Base-by-base conservation (phyloP, 2,329 filamentous ascomycete species). In the Boeremia lycopersici region DNA sequence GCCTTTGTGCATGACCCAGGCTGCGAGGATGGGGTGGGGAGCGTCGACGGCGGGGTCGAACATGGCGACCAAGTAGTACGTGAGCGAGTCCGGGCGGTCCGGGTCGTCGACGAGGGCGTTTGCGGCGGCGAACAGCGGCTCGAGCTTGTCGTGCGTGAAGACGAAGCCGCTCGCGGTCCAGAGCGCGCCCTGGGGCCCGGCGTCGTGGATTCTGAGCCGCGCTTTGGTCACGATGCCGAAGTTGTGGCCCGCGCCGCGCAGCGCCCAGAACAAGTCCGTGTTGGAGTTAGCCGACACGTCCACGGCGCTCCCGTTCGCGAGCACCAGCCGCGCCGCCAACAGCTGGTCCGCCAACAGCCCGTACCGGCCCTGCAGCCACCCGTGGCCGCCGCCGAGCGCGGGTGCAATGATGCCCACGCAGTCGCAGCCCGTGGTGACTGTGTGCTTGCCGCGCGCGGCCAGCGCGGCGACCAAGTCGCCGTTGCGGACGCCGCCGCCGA, bases 341-440 rank as follows among this genome's bases (percentile, higher is more conserved):
- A 72, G 49, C 13, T 67, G 56, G 33, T 72, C 69, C 11, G 59
- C 44, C n/a, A 61, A 57, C 0, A 69, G 60, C 3, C 69, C 69
- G 42, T 84, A 75, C 15, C 74, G 71, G 0, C 82, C 81, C 44
- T 79, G 80, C 11, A 86, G 71, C 72, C 80, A 79, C 4, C 85
- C 83, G 59, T 83, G 84, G 0, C 84, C 84, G 25, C 84, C 84
- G 10, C 83, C 83, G 1, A 87, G 75, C 0, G 81, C 79, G 6
- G 86, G 75, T 0, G 82, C 84, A 1, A 83, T 82, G 12, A 86
- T 81, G 2, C 85, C 84, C 12, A 63, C 62, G 19, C 68, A 71
- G 31, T 62, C 67, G 35, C 64, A 69, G 11, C 49, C 59, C 2
- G 55, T 59, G 1, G 60, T 65, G 36, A 56, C 57, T 28, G 60